Evolutionary conservation across 495 filamentous ascomycete species (phyloP), one percentile per base, ranked within the genome.

Genomic region (Aspergillus kassunensis): DNA sequence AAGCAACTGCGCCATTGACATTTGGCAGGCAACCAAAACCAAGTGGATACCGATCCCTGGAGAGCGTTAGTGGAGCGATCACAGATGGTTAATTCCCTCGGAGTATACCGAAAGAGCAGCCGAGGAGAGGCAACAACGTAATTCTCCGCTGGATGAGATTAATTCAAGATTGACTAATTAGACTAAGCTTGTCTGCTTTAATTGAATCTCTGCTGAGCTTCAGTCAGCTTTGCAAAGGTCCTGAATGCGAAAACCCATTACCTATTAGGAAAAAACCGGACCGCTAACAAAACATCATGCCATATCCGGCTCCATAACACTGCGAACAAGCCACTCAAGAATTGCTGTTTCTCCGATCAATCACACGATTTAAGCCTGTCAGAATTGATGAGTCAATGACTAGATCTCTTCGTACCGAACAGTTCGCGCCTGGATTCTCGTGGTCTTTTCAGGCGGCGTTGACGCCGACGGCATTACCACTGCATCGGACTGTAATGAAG

Each of bases 351-450:
- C 39, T 24, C 25, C 27, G 44, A 35, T 35, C 30, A 3, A 35
- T 46, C 44, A 46, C 44, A n/a, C 44, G 30, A 35, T n/a, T n/a
- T 46, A 16, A 46, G 16, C 20, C 16, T 18, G 12, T 19, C 13
- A 13, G 35, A 24, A 46, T 7, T 16, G 44, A 46, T 46, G 44
- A 21, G 44, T 46, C 44, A 46, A 46, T 4, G 44, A 23, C 19
- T 12, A 16, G 18, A 34, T 23, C 29, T 23, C 43, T n/a, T n/a
- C n/a, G n/a, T n/a, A n/a, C n/a, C n/a, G n/a, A n/a, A n/a, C 18
- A 13, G 10, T 37, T 18, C 13, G 16, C 35, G 35, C n/a, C n/a
- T n/a, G n/a, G n/a, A n/a, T n/a, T n/a, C n/a, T n/a, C n/a, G n/a
- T n/a, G n/a, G n/a, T n/a, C n/a, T 27, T 27, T 27, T 27, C 9